Evolutionary conservation across 2,329 filamentous ascomycete genomes (phyloP).

Genomic region (Drechslera avenae): DNA sequence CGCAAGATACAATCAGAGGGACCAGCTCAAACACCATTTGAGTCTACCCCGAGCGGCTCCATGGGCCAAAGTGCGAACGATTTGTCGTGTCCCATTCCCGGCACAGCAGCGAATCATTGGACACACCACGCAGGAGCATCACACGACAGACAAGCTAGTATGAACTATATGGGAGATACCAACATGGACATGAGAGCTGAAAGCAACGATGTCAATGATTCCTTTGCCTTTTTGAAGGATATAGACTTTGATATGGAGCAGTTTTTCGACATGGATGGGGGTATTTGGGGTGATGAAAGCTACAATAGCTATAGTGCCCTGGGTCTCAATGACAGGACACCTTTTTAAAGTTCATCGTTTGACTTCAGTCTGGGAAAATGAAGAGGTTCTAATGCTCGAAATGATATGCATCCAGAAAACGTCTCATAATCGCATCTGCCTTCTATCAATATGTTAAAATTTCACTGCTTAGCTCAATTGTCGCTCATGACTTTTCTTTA

Average conservation of each 20-base stretch:
- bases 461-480: neutral
- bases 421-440: too few relatives aligned
- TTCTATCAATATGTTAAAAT: too few relatives aligned
- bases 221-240: slow-evolving; percentile 31
- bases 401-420: too few relatives aligned
- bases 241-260: slow-evolving; percentile 42
- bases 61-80: slow-evolving; percentile 15
- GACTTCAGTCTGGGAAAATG: too few relatives aligned
- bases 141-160: neutral
- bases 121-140: neutral
- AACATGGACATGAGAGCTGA: slow-evolving; percentile 5
- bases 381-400: too few relatives aligned
- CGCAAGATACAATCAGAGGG: slow-evolving; percentile 26
- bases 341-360: neutral
- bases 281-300: slow-evolving; percentile 38
- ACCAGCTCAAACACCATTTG: slow-evolving; percentile 1
- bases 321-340: slow-evolving; percentile 26
- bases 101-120: slow-evolving; percentile 5
- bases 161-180: slow-evolving; percentile 6
- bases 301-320: slow-evolving; percentile 27
- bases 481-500: slow-evolving; percentile 22
- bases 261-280: slow-evolving; percentile 36
- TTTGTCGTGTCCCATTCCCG: slow-evolving; percentile 13
- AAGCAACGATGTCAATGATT: slow-evolving; percentile 13
- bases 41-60: slow-evolving; percentile 1